Conservation (phyloP, 2,329 filamentous ascomycete genomes). For the Talaromyces sp. region DNA sequence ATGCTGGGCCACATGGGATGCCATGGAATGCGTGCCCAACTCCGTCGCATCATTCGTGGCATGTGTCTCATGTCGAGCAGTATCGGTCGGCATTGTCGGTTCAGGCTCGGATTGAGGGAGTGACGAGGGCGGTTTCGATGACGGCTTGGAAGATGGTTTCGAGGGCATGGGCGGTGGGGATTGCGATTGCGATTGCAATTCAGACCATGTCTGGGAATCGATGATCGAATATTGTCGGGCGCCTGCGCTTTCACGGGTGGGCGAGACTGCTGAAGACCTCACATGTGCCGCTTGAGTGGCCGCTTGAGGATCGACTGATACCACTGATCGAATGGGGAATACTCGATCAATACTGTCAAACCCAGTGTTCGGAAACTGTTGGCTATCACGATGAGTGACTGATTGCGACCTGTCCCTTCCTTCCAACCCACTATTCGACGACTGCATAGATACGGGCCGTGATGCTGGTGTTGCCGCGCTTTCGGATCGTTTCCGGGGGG, state of each 20-base stretch:
- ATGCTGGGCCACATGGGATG: slow-evolving; percentile 18
- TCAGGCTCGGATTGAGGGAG: neutral
- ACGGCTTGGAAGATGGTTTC: neutral
- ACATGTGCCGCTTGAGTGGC: slow-evolving; percentile 36
- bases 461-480: neutral
- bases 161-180: neutral
- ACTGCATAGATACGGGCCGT: neutral
- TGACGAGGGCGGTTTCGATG: neutral
- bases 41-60: slow-evolving; percentile 15
- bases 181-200: slow-evolving; percentile 19
- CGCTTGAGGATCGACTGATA: slow-evolving; percentile 65
- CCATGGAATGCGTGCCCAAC: slow-evolving; percentile 24
- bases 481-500: slow-evolving; percentile 11
- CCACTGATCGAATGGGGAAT: slow-evolving; percentile 79
- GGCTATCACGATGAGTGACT: slow-evolving; percentile 7
- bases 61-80: slow-evolving; percentile 19
- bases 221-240: slow-evolving; percentile 34
- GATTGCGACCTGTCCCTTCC: slow-evolving; percentile 24
- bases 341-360: slow-evolving; percentile 60
- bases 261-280: slow-evolving; percentile 20
- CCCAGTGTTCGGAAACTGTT: slow-evolving; percentile 5
- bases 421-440: neutral
- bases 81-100: slow-evolving; percentile 14
- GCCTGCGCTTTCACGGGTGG: slow-evolving; percentile 20
- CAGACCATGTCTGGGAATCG: slow-evolving; percentile 28